Base-by-base conservation (phyloP, 2,329 filamentous ascomycete species). In the Cladosporium phlei region DNA sequence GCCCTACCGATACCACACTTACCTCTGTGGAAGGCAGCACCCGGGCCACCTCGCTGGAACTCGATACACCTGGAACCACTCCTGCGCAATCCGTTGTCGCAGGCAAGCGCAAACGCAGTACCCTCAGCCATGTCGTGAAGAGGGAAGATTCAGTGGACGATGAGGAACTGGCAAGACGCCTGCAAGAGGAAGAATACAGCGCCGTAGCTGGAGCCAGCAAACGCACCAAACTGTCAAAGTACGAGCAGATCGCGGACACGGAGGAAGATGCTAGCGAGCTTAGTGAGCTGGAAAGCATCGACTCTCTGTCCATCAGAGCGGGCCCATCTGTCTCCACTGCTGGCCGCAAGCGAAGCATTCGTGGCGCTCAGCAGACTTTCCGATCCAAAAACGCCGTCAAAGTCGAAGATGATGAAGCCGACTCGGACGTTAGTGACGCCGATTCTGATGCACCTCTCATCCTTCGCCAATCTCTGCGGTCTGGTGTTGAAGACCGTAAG, bases 11-110 rank as follows among this genome's bases (percentile, higher is more conserved):
- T 19, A 47, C 44, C 17, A 33, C 35, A 7, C 35, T 17, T 3
- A 35, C 44, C n/a, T 58, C 59, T 4, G 37, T 51, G 19, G 51
- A 50, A 14, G 55, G 53, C 38, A 57, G 52, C 28, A 55, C 59
- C 8, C 54, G 69, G 44, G 70, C 70, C 45, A 67, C 69, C 5
- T 75, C 69, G 9, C 69, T 70, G 28, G 76, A 72, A 14, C 77
- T 75, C 56, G 80, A 79, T 49, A 85, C 82, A 3, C 80, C 81
- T 4, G 76, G 71, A 28, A 85, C 82, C 14, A 83, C 80, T 8
- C 80, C 79, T 3, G 71, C 68, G 17, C 67, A 70, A 19, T 70
- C 70, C 7, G 53, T 69, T 7, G 54, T 63, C 39, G 59, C 57
- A 42, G 37, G 52, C 0, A 58, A 11, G 4, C 48, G 24, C 10